A percentile compares a stretch with the other conserved stretches of the same genome.
These are phyloP conservation scores for Ogataea sp. DNA, from an alignment of 805 yeast species.

Conservation along the genomic window DNA sequence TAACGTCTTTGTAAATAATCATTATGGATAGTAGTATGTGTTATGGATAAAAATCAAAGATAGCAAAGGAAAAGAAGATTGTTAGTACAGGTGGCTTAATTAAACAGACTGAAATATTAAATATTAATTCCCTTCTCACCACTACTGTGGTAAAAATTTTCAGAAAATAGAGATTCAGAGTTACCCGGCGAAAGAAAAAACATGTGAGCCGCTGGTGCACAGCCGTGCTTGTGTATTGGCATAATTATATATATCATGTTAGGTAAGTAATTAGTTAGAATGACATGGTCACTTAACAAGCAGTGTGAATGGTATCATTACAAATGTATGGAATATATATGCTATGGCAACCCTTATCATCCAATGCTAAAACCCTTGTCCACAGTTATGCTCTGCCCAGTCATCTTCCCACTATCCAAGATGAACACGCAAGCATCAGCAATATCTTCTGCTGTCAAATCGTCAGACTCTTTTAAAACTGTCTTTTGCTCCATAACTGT, in stretches of 20 bases:
- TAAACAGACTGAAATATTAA: too few relatives aligned
- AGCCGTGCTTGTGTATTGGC: too few relatives aligned
- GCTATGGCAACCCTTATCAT: too few relatives aligned
- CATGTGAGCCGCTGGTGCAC: not conserved
- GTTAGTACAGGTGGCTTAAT: not conserved
- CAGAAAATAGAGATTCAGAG: not conserved
- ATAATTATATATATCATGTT: not conserved
- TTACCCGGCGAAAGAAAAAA: not conserved
- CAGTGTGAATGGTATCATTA: not conserved
- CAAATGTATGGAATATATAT: too few relatives aligned
- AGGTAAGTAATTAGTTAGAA: not conserved
- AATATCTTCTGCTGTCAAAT: constrained; percentile 14
- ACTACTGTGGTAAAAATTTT: not conserved
- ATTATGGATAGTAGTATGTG: constrained; percentile 13
- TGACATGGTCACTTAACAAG: not conserved
- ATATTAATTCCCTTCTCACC: not conserved
- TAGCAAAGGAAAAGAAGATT: not conserved
- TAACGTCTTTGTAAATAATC: constrained; percentile 57
- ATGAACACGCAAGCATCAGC: constrained; percentile 14
- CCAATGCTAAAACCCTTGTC: constrained; percentile 21
- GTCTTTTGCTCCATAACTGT: constrained; percentile 3
- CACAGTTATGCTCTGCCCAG: constrained; percentile 23
- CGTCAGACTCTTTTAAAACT: constrained; percentile 5
- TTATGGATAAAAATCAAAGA: not conserved
- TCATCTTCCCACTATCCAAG: constrained; percentile 15